Percentiles rank a stretch among this genome's conserved stretches.
Conservation (phyloP, 2,329 filamentous ascomycete species). For the Aspergillus glaucus region DNA sequence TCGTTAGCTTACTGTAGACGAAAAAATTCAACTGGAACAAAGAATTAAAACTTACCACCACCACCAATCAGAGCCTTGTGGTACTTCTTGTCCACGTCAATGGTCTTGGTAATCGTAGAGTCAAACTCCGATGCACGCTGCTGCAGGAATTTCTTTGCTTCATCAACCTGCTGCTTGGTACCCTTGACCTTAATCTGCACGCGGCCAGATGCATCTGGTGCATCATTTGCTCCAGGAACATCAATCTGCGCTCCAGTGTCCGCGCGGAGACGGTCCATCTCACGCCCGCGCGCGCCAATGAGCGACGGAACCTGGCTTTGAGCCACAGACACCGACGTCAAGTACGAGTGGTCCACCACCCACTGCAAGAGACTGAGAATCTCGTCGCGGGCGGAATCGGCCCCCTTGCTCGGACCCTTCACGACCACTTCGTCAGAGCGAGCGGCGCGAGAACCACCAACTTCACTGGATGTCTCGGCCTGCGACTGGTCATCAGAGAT, state of each 20-base stretch:
- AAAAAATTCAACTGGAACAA: background rate
- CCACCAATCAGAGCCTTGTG: constrained; percentile 80
- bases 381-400: constrained; percentile 86
- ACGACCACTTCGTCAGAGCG: constrained; percentile 82
- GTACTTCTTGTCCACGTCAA: constrained; percentile 91
- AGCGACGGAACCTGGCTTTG: constrained; percentile 89
- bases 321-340: constrained; percentile 73
- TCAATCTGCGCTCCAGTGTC: constrained; percentile 84
- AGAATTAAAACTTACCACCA: constrained; percentile 60
- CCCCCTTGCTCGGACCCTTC: constrained; percentile 85
- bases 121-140: constrained; percentile 84
- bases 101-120: constrained; percentile 73
- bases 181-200: constrained; percentile 90
- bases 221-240: constrained; percentile 74
- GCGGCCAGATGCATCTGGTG: constrained; percentile 56
- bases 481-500: constrained; percentile 59
- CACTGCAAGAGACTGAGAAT: constrained; percentile 84
- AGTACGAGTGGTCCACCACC: constrained; percentile 78
- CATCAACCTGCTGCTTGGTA: constrained; percentile 81
- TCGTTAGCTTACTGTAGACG: constrained; percentile 32
- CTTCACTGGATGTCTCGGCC: constrained; percentile 63
- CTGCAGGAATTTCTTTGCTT: constrained; percentile 83
- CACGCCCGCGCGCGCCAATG: constrained; percentile 83
- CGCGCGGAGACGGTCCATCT: constrained; percentile 83
- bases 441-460: constrained; percentile 52